Evolutionary conservation across 2,329 filamentous ascomycete species (phyloP).

Genomic region (Cytospora paraplurivora): DNA sequence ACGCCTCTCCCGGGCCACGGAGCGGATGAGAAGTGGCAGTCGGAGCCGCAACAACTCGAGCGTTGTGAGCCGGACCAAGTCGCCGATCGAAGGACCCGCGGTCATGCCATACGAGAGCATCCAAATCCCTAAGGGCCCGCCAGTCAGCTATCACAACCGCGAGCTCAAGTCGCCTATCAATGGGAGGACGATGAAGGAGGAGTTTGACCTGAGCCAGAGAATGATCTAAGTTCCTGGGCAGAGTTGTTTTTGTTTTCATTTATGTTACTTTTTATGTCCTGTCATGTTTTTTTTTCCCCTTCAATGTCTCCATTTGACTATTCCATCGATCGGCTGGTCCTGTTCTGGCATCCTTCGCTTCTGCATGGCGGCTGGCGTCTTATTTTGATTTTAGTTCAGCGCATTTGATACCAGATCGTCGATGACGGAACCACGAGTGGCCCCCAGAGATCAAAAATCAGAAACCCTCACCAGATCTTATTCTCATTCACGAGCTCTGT

Average conservation of each 20-base stretch:
- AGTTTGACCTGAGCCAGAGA: constrained; percentile 47
- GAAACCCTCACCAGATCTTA: constrained; percentile 2
- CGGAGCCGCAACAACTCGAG: constrained; percentile 52
- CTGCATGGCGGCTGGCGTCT: constrained; percentile 42
- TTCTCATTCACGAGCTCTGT: constrained; percentile 2
- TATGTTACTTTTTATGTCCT: neutral
- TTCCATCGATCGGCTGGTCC: constrained; percentile 25
- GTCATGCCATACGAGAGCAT: constrained; percentile 45
- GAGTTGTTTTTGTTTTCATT: constrained; percentile 19
- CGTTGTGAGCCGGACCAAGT: constrained; percentile 41
- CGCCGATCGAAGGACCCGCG: constrained; percentile 39
- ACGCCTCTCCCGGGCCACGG: constrained; percentile 59
- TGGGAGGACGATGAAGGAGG: constrained; percentile 32
- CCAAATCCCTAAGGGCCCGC: constrained; percentile 36
- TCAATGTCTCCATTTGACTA: constrained; percentile 2
- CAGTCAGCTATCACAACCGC: constrained; percentile 44
- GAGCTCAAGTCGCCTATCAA: constrained; percentile 38
- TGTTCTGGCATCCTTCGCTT: constrained; percentile 33
- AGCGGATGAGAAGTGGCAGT: constrained; percentile 62
- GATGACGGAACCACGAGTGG: constrained; percentile 14
- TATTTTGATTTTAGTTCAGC: constrained; percentile 33
- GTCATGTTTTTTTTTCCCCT: neutral
- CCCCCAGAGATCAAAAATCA: constrained; percentile 5
- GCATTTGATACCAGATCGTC: constrained; percentile 30
- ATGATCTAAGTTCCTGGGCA: constrained; percentile 49